Evolutionary conservation across 495 filamentous ascomycete species (phyloP).

Genomic region (Xeromyces bisporus): DNA sequence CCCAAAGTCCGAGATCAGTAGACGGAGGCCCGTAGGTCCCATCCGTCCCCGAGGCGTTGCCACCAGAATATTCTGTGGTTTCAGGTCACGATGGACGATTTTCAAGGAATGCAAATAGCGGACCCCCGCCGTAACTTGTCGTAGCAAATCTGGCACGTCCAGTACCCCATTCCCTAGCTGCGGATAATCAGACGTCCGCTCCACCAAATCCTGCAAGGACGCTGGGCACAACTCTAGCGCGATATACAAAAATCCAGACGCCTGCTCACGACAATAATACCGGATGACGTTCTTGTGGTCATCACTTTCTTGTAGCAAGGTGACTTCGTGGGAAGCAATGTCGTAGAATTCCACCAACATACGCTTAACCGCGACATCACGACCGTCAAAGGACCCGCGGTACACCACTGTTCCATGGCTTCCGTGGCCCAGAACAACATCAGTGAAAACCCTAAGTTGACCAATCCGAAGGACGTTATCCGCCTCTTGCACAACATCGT

Average conservation of each 20-base stretch:
- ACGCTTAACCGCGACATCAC: constrained; percentile 87
- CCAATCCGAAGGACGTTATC: constrained; percentile 49
- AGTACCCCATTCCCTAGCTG: constrained; percentile 33
- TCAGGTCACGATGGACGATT: constrained; percentile 93
- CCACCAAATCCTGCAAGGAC: constrained; percentile 75
- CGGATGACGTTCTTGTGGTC: constrained; percentile 93
- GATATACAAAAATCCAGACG: constrained; percentile 87
- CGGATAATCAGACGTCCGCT: constrained; percentile 46
- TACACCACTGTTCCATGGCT: constrained; percentile 81
- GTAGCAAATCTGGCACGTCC: constrained; percentile 48
- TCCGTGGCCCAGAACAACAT: constrained; percentile 57
- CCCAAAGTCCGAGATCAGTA: constrained; percentile 94
- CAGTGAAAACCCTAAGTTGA: constrained; percentile 54
- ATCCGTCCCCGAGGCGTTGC: constrained; percentile 31
- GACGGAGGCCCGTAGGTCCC: constrained; percentile 29
- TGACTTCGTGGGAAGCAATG: constrained; percentile 86
- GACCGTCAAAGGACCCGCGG: constrained; percentile 70
- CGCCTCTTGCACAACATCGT: constrained; percentile 23
- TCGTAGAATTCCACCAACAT: constrained; percentile 93
- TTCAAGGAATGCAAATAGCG: constrained; percentile 79
- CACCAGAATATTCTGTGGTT: constrained; percentile 92
- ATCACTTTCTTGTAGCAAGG: constrained; percentile 77
- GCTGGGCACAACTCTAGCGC: constrained; percentile 91
- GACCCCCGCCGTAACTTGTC: constrained; percentile 75
- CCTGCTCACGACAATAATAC: constrained; percentile 81